A percentile compares a stretch with the other conserved stretches of the same genome.
These are phyloP conservation scores for Blastobotrys capitulatus DNA, from an alignment of 1,139 yeast species.

Conservation along the genomic window DNA sequence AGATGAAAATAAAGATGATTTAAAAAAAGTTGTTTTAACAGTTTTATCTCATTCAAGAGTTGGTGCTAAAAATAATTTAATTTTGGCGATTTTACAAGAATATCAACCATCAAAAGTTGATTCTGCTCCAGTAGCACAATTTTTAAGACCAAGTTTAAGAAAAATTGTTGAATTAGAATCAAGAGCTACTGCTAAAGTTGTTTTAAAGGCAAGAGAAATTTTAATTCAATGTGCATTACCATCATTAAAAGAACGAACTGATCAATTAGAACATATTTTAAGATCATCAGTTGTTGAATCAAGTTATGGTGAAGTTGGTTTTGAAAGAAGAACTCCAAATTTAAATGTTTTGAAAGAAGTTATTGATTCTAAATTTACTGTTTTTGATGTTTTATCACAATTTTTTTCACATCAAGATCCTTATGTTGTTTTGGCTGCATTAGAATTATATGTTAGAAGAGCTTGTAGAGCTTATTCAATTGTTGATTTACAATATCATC, in stretches of 20 bases:
- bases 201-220: conserved; percentile 94
- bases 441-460: conserved; percentile 93
- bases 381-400: conserved; percentile 90
- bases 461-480: conserved; percentile 95
- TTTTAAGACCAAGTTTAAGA: conserved; percentile 67
- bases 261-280: conserved; percentile 92
- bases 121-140: conserved; percentile 59
- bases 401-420: conserved; percentile 80
- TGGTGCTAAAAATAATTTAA: conserved; percentile 84
- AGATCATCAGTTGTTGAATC: conserved; percentile 88
- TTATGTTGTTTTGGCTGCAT: conserved; percentile 91
- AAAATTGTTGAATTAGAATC: conserved; percentile 81
- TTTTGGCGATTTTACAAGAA: conserved; percentile 75
- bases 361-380: conserved; percentile 92
- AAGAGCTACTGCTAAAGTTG: conserved; percentile 87
- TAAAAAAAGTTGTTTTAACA: conserved; percentile 62
- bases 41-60: conserved; percentile 90
- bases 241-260: conserved; percentile 91
- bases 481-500: conserved; percentile 64
- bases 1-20: conserved; percentile 77
- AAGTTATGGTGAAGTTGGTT: conserved; percentile 68
- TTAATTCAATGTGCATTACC: conserved; percentile 96
- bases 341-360: conserved; percentile 78
- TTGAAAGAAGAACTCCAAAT: conserved; percentile 75
- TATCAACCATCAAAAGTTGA: conserved; percentile 56